Evolutionary conservation across 345 rosid species (phyloP).

Genomic region (Lepidium sativum): DNA sequence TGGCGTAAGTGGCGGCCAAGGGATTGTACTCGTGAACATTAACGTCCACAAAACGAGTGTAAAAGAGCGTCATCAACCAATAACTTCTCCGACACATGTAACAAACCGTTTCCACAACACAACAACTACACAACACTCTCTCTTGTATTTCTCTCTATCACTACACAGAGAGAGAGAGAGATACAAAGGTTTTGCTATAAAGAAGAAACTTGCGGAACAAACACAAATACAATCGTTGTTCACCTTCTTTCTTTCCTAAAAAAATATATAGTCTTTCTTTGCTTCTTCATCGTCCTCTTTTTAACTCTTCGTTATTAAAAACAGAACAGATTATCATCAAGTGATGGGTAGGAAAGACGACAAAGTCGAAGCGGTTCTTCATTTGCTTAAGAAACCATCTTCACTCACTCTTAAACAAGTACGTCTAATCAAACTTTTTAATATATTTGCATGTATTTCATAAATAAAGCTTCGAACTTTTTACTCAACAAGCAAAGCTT

Average conservation of each 20-base stretch:
- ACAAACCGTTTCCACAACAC: slow-evolving; percentile 16
- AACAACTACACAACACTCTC: background rate
- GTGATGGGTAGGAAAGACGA: slow-evolving; percentile 70
- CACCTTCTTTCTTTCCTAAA: too few species aligned
- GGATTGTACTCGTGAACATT: background rate
- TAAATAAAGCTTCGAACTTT: background rate
- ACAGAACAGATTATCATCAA: too few species aligned
- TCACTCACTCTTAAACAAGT: slow-evolving; percentile 84
- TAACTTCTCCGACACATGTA: slow-evolving; percentile 20
- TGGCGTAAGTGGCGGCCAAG: slow-evolving; percentile 20
- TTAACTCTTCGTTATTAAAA: too few species aligned
- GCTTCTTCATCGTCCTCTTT: background rate
- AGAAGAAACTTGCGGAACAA: slow-evolving; percentile 14
- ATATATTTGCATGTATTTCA: background rate
- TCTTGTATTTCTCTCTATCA: background rate
- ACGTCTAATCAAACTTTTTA: background rate
- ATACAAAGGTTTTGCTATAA: background rate
- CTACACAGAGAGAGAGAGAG: background rate
- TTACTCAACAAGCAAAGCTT: background rate
- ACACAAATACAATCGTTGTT: background rate
- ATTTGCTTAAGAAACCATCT: slow-evolving; percentile 56
- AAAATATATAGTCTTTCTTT: background rate
- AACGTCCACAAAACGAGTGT: slow-evolving; percentile 22
- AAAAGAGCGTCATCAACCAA: slow-evolving; percentile 18
- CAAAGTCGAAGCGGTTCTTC: slow-evolving; percentile 65